These are phyloP conservation scores for Darksidea phi DNA, from an alignment of 495 filamentous ascomycete genomes.

Conservation along the genomic window DNA sequence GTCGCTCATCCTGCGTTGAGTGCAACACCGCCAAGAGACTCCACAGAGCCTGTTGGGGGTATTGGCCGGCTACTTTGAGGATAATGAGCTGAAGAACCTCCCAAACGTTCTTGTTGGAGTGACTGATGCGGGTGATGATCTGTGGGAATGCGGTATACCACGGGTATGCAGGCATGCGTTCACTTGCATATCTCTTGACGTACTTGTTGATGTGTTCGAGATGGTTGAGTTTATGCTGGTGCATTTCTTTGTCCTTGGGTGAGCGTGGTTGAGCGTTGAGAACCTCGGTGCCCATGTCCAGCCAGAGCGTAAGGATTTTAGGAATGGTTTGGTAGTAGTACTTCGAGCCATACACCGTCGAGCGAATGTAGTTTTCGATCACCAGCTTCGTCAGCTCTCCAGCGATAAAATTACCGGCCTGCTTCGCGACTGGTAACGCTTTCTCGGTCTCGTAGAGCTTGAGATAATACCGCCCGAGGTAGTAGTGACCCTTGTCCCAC, in stretches of 20 bases:
- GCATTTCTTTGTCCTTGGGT: conserved; percentile 42
- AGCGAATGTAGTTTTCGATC: conserved; percentile 87
- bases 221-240: conserved; percentile 59
- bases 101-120: conserved; percentile 74
- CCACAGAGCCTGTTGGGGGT: conserved; percentile 94
- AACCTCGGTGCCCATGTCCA: conserved; percentile 79
- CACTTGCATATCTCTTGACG: conserved; percentile 65
- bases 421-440: conserved; percentile 64
- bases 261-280: conserved; percentile 50
- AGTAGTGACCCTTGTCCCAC: conserved; percentile 98
- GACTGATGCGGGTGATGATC: conserved; percentile 86
- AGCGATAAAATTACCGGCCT: conserved; percentile 56
- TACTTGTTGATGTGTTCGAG: conserved; percentile 70
- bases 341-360: conserved; percentile 82
- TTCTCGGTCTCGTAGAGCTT: conserved; percentile 91
- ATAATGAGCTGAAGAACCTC: conserved; percentile 73
- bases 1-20: conserved; percentile 52
- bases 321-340: conserved; percentile 93
- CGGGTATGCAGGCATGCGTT: conserved; percentile 76
- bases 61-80: conserved; percentile 69
- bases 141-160: conserved; percentile 93
- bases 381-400: conserved; percentile 87
- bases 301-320: conserved; percentile 85
- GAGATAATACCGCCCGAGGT: conserved; percentile 95
- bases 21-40: conserved; percentile 78